Evolutionary conservation across 2,329 filamentous ascomycete genomes (phyloP).

Genomic region (Colletotrichum abscissum): DNA sequence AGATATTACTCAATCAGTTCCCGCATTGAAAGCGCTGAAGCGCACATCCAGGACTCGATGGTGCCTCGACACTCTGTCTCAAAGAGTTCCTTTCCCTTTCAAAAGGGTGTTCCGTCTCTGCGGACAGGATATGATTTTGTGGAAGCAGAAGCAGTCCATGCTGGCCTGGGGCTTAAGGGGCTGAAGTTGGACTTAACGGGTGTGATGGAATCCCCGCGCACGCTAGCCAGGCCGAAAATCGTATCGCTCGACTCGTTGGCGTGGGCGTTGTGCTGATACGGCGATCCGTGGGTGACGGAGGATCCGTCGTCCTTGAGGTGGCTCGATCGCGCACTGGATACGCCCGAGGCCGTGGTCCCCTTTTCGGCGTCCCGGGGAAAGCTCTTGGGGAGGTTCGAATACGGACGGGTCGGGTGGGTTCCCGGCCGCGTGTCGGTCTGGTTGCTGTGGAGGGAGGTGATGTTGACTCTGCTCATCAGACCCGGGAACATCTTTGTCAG

Average conservation of each 20-base stretch:
- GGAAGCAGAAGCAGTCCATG: background rate
- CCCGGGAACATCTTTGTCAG: slow-evolving; percentile 28
- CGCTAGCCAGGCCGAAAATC: slow-evolving; percentile 26
- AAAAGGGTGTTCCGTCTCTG: background rate
- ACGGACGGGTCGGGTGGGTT: slow-evolving; percentile 10
- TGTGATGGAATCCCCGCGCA: slow-evolving; percentile 16
- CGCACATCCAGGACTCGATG: background rate
- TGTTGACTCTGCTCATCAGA: slow-evolving; percentile 26
- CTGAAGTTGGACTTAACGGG: slow-evolving; percentile 7
- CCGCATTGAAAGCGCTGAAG: background rate
- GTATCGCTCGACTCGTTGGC: slow-evolving; percentile 18
- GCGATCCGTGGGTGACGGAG: background rate
- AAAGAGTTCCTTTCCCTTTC: background rate
- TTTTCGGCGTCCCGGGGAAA: slow-evolving; percentile 16
- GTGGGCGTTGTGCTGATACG: slow-evolving; percentile 10
- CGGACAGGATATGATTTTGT: background rate
- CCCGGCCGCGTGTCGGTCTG: slow-evolving; percentile 11
- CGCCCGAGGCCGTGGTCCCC: background rate
- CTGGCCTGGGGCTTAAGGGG: background rate
- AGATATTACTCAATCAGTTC: background rate
- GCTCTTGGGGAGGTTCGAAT: slow-evolving; percentile 2
- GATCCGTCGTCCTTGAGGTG: slow-evolving; percentile 13
- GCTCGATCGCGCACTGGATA: slow-evolving; percentile 15
- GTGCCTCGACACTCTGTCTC: background rate
- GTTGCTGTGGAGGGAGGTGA: slow-evolving; percentile 22